Base-by-base conservation (phyloP, 1,284 basidiomycete species). In the Rhodotorula sp. region DNA sequence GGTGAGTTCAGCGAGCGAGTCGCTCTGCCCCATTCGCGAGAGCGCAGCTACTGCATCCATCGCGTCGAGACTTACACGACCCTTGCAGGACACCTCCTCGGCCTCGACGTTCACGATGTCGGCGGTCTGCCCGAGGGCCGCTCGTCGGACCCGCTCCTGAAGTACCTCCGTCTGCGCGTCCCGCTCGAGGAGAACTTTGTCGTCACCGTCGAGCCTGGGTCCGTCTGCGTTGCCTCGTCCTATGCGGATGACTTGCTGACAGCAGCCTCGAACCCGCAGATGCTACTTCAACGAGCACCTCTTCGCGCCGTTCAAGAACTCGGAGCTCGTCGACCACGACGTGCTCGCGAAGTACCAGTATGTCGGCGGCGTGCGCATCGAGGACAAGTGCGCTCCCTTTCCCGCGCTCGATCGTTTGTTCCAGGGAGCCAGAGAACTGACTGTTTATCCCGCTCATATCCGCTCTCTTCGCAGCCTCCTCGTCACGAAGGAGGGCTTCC, bases 301-400 rank as follows among this genome's bases (percentile, higher is more conserved):
- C 48, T 67, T 78, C n/a, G 67, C 72, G 56, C 74, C 77, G 41
- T 72, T 56, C 66, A 73, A 70, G 68, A 83, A 87, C 69, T 91
- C 89, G 12, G 85, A 85, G 68, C 87, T 88, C 75, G 88, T 96
- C 73, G 84, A 94, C 78, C 85, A 87, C 21, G 88, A 87, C 4
- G 85, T 90, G 17, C 84, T 96, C 69, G 86, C 86, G 80, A 83
- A 83, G 74, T 95, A 92, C 78, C 88, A 91, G 78, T 82, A 83
- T 56, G 89, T 95, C 34, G 93, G 93, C 23, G 93, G 93, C 0
- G 90, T 97, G 3, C 83, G 93, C 60, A 93, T 96, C 73, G 93
- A 97, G 80, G 93, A 96, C 80, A 92, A 90, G 86, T 95, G 7
- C 66, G 74, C 71, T 7, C n/a, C 27, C 34, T 41, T 23, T 25